Base-by-base conservation (phyloP, 2,329 filamentous ascomycete species). In the Laburnicola sp. region DNA sequence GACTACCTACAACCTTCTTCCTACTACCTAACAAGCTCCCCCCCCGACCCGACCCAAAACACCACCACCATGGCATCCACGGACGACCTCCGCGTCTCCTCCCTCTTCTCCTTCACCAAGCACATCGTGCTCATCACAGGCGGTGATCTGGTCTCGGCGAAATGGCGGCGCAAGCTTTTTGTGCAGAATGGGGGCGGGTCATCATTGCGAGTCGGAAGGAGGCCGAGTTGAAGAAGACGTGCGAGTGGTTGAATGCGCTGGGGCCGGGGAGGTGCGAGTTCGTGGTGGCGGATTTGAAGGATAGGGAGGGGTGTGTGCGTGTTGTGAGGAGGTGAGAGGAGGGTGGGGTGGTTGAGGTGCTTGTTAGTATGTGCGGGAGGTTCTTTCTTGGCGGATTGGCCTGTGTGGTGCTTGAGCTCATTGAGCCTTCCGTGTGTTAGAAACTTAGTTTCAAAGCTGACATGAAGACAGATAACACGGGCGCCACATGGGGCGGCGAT, bases 131-230 rank as follows among this genome's bases (percentile, higher is more conserved):
- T 80, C 58, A 75, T 80, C 50, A 80, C 78, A 21, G 78, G 78
- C 52, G 78, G 78, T 48, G 78, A 7, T 79, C 78, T 48, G 78
- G 78, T 3, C 74, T 80, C 42, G 78, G 78, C 46, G 79, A 80
- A 58, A 81, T 81, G 79, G 80, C 80, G 40, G 80, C 79, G 1
- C 78, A 81, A 63, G 78, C 77, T 8, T 81, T 78, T 54, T n/a
- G 73, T 81, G 22, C 72, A 78, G 48, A 81, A 81, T 53, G 79
- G 79, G 25, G 78, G 4, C 77, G 69, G 9, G 79, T 82, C 43
- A 76, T 80, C 63, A 81, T 82, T 54, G 79, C 79, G n/a, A 78
- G 75, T 7, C 76, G 79, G 42, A 80, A 82, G 64, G 76, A 77
- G 50, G 72, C 75, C 53, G 78, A 80, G 31, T 76, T 80, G 49